phyloP scores from a whole-genome alignment of 2,329 filamentous ascomycete genomes.

The Bipolaris zeicola region DNA sequence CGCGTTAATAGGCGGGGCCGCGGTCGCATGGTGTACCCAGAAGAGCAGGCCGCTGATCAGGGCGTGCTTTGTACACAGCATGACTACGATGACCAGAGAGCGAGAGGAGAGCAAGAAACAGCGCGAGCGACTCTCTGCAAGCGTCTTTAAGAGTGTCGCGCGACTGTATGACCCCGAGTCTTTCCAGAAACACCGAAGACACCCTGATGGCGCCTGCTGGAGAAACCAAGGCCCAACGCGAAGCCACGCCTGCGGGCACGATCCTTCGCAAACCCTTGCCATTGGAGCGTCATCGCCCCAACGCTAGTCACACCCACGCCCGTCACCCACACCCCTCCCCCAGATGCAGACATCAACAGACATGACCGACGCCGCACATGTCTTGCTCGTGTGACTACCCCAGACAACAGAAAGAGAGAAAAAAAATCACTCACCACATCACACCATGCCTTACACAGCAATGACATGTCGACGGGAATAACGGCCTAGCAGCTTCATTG shows the following conservation, averaged over 20 bases:
- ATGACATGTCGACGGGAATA: too few relatives aligned
- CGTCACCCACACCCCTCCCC: conserved; percentile 5
- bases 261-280: conserved; percentile 23
- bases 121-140: not conserved
- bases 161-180: conserved; percentile 20
- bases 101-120: not conserved
- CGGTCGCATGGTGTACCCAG: conserved; percentile 27
- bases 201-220: conserved; percentile 29
- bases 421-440: too few relatives aligned
- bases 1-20: conserved; percentile 35
- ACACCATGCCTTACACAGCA: too few relatives aligned
- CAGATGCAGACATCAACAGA: not conserved
- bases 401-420: not conserved
- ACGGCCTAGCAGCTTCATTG: too few relatives aligned
- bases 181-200: conserved; percentile 13
- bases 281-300: conserved; percentile 31
- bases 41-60: conserved; percentile 37
- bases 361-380: conserved; percentile 6
- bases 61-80: conserved; percentile 32
- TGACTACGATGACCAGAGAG: conserved; percentile 14
- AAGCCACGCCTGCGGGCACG: conserved; percentile 26
- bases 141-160: conserved; percentile 12
- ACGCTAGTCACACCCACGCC: conserved; percentile 8
- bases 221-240: conserved; percentile 16
- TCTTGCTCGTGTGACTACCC: conserved; percentile 3